phyloP scores from a whole-genome alignment of 2,329 filamentous ascomycete species.

The Fusarium transvaalense region DNA sequence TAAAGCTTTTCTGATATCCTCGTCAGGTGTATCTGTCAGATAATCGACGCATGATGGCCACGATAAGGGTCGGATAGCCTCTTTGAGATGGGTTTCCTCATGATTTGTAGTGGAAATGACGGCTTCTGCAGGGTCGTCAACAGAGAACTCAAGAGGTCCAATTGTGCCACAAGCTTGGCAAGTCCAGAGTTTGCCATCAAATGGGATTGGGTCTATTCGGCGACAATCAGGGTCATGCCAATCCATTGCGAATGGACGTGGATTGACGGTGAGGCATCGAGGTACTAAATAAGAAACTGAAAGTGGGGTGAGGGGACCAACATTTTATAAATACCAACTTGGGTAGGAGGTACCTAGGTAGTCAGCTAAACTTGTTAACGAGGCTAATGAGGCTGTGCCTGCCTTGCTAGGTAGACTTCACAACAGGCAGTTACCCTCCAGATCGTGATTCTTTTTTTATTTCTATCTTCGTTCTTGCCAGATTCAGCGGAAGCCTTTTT shows the following conservation, averaged over 20 bases:
- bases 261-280: not conserved
- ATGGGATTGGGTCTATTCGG: slow-evolving; percentile 17
- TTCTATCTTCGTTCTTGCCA: not conserved
- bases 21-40: not conserved
- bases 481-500: fast-evolving
- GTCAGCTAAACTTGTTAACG: not conserved
- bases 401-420: slow-evolving; percentile 1
- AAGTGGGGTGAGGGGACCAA: slow-evolving; percentile 13
- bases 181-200: slow-evolving; percentile 15
- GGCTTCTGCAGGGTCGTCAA: not conserved
- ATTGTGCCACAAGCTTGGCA: slow-evolving; percentile 27
- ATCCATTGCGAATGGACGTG: slow-evolving; percentile 9
- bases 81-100: not conserved
- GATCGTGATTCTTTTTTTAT: not conserved
- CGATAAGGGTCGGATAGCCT: not conserved
- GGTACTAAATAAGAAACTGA: not conserved
- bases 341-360: no score
- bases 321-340: not conserved
- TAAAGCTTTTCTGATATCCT: not conserved
- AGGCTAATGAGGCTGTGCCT: slow-evolving; percentile 4
- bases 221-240: slow-evolving; percentile 25
- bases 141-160: slow-evolving; percentile 9
- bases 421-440: not conserved
- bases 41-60: slow-evolving; percentile 19
- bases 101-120: not conserved